Conservation (phyloP, 2,329 filamentous ascomycete genomes). For the Acrocalymma vagum region DNA sequence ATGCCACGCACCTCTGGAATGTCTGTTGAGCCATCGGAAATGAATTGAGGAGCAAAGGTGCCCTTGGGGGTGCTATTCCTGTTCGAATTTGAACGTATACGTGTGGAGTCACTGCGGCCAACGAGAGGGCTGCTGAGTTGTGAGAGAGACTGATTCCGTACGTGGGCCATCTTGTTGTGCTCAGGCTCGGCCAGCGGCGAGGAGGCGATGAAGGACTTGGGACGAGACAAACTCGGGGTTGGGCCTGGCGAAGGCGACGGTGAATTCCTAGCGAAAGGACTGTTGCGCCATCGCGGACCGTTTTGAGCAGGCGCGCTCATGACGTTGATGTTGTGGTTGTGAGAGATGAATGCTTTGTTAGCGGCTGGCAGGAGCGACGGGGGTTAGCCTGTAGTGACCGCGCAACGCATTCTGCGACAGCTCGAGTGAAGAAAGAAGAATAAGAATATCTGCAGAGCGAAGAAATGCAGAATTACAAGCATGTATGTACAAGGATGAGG, state of each 20-base stretch:
- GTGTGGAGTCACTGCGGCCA: conserved; percentile 45
- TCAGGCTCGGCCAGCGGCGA: conserved; percentile 60
- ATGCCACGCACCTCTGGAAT: conserved; percentile 72
- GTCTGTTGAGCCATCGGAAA: conserved; percentile 78
- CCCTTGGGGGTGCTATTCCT: conserved; percentile 71
- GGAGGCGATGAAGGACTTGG: conserved; percentile 78
- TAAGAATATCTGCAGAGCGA: conserved; percentile 11
- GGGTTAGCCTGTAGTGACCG: conserved; percentile 22
- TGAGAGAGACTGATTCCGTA: conserved; percentile 71
- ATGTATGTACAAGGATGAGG: conserved; percentile 40
- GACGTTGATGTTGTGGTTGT: conserved; percentile 23
- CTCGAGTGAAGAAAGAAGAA: conserved; percentile 16
- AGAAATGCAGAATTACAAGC: conserved; percentile 22
- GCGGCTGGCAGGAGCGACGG: conserved; percentile 29
- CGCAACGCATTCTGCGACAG: conserved; percentile 31
- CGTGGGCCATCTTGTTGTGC: conserved; percentile 63
- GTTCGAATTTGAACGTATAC: conserved; percentile 68
- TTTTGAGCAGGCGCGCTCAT: conserved; percentile 67
- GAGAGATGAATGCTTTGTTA: too few species aligned
- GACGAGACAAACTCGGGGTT: conserved; percentile 61
- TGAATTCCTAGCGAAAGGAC: conserved; percentile 76
- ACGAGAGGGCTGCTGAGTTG: conserved; percentile 54
- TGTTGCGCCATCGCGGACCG: conserved; percentile 78
- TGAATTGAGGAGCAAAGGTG: conserved; percentile 96
- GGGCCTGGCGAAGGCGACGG: conserved; percentile 68